Conservation (phyloP, 805 yeast genomes). For the Kluyveromyces siamensis region DNA sequence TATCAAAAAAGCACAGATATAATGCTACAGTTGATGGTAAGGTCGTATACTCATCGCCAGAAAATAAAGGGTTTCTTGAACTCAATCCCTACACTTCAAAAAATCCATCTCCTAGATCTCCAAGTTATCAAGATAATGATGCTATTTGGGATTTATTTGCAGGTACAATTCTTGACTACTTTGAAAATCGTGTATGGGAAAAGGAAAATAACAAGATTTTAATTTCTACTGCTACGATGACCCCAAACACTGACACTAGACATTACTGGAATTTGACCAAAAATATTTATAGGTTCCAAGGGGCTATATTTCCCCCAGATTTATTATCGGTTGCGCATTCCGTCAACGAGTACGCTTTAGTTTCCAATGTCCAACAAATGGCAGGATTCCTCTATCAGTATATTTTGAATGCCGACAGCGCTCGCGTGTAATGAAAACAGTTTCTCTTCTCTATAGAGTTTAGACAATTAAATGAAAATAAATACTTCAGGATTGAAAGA, state of each 20-base stretch:
- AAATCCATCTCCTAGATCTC: conserved; percentile 47
- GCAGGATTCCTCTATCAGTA: conserved; percentile 40
- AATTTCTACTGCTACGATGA: conserved; percentile 6
- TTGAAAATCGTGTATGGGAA: conserved; percentile 35
- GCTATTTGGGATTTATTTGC: conserved; percentile 45
- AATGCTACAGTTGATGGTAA: conserved; percentile 7
- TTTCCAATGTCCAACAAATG: conserved; percentile 31
- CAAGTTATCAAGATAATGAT: conserved; percentile 25
- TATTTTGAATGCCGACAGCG: conserved; percentile 8
- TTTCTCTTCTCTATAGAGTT: too few species aligned
- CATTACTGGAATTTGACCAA: conserved; percentile 25
- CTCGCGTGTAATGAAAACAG: too few species aligned
- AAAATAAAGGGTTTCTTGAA: conserved; percentile 33
- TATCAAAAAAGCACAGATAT: conserved; percentile 7
- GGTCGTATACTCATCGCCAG: conserved; percentile 2
- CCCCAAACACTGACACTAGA: conserved; percentile 11
- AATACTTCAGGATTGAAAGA: too few species aligned
- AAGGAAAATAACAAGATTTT: conserved; percentile 1
- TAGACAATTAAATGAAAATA: too few species aligned
- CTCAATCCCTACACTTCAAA: conserved; percentile 23
- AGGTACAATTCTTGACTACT: conserved; percentile 53
- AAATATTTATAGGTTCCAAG: conserved; percentile 10
- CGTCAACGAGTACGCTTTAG: conserved; percentile 50
- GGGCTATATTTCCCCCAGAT: conserved; percentile 3
- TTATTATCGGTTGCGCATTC: conserved; percentile 37